Evolutionary conservation across 2,329 filamentous ascomycete genomes (phyloP), one percentile per base, ranked within the genome.

Genomic region (Didymella lethalis): DNA sequence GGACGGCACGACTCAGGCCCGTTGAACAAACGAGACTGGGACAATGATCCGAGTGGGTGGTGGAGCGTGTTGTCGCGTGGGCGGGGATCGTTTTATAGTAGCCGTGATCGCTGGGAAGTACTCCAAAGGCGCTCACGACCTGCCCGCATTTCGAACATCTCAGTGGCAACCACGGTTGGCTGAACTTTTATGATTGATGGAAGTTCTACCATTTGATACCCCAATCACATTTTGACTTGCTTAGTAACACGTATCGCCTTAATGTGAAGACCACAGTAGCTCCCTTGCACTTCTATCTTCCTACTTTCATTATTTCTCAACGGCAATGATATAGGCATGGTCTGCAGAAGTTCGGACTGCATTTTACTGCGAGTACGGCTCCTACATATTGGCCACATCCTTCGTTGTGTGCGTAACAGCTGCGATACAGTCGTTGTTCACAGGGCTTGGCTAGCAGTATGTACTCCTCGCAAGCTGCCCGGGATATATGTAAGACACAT

Each of bases 351-450:
- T 36, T 43, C 57, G 28, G 50, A 40, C 51, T 59, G 56, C 38
- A 57, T 44, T 45, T 45, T 59, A 56, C 52, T 59, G 59, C 56
- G 59, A 51, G 26, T 48, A 53, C 56, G 52, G 57, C 44, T 59
- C 40, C 40, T 62, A 51, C 59, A 59, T 57, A 23, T 45, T 59
- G 1, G 51, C 11, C 26, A 59, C 48, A 43, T 58, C 52, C 14
- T 38, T 38, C n/a, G 40, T 14, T 1, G 48, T 43, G 14, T 57
- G 38, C 8, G 26, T 23, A 0, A 41, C 40, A 16, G 31, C 40
- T 10, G 16, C 16, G 8, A 46, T 45, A 11, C 18, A 20, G 14
- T 59, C 51, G 20, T 29, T 36, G 29, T 56, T 52, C 54, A 57
- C 32, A 57, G 41, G 41, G 48, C 54, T 41, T 57, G 54, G 16